Conservation (phyloP, 2,329 filamentous ascomycete genomes). For the Cytospora mali region DNA sequence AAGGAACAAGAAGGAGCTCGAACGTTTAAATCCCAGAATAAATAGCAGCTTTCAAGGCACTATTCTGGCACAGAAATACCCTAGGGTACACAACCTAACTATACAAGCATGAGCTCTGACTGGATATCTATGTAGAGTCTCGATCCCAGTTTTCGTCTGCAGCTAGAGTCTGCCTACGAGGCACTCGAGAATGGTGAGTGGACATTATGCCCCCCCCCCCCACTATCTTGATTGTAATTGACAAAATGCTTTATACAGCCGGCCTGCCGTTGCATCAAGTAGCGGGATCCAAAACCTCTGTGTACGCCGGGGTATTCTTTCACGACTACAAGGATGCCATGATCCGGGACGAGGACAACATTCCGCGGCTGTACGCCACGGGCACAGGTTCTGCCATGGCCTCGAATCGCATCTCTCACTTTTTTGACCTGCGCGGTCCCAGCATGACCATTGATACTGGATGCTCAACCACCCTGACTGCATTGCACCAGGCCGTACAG, state of each 20-base stretch:
- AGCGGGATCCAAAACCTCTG: constrained; percentile 37
- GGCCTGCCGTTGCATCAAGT: constrained; percentile 30
- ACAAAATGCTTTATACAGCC: background rate
- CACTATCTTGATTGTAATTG: background rate
- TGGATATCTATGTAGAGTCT: background rate
- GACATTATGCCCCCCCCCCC: background rate
- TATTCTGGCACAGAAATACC: too few species aligned
- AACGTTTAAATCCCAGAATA: too few species aligned
- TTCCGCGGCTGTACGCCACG: constrained; percentile 38
- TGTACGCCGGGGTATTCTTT: constrained; percentile 37
- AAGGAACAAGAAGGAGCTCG: too few species aligned
- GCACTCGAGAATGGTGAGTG: constrained; percentile 7
- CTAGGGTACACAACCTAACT: too few species aligned
- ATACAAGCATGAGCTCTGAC: too few species aligned
- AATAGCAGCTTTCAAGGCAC: too few species aligned
- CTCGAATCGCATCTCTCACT: constrained; percentile 46
- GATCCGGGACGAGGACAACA: constrained; percentile 31
- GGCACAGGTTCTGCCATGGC: constrained; percentile 40
- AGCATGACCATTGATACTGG: constrained; percentile 50
- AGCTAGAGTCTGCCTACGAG: constrained; percentile 18
- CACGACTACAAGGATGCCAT: constrained; percentile 38
- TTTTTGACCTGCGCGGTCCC: constrained; percentile 44
- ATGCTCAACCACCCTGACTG: constrained; percentile 46
- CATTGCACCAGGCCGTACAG: constrained; percentile 24
- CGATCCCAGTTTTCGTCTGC: constrained; percentile 1